Evolutionary conservation across 441 rosid genomes (phyloP).

Genomic region (Aleurites moluccanus): DNA sequence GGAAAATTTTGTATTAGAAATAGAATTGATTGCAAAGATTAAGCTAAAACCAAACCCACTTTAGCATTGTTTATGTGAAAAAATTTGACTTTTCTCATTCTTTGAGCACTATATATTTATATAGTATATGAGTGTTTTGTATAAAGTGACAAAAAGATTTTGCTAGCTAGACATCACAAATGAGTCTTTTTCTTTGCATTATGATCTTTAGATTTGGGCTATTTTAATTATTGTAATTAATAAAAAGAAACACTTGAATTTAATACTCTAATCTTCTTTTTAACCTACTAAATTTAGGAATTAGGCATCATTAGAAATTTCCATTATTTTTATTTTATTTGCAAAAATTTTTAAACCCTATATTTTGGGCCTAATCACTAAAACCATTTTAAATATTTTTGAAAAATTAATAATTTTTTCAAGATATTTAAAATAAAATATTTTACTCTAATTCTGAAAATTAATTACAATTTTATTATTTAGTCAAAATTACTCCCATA

Average conservation of each 20-base stretch:
- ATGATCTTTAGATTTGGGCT: not conserved
- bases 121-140: not conserved
- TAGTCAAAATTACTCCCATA: too few species aligned
- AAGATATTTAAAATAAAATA: too few species aligned
- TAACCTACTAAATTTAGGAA: not conserved
- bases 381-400: too few species aligned
- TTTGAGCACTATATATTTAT: not conserved
- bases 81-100: not conserved
- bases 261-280: not conserved
- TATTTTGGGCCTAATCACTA: too few species aligned
- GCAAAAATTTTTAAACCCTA: too few species aligned
- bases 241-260: not conserved
- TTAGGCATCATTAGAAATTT: too few species aligned
- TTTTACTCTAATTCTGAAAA: too few species aligned
- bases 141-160: slow-evolving; percentile 3
- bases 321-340: too few species aligned
- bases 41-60: not conserved
- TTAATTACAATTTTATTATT: too few species aligned
- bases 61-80: not conserved
- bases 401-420: too few species aligned
- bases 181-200: not conserved
- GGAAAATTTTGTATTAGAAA: not conserved
- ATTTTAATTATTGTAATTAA: not conserved
- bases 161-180: not conserved
- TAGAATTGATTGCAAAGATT: not conserved